phyloP scores from a whole-genome alignment of 208 protist genomes.

The Leishmania lainsoni region DNA sequence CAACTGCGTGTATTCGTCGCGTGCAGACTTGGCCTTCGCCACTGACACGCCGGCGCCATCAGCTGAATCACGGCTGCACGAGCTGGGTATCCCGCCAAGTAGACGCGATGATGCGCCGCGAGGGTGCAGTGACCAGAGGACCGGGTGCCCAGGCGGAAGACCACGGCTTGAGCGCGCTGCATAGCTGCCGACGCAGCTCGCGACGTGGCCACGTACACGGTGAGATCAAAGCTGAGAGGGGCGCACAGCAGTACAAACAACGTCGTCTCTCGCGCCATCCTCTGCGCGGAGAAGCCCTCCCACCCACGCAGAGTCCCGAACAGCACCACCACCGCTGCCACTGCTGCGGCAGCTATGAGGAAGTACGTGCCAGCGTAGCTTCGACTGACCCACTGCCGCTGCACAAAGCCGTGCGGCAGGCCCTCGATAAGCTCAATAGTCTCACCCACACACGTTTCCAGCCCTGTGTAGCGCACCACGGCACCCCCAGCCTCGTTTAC shows the following conservation, averaged over 20 bases:
- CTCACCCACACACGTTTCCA: conserved; percentile 89
- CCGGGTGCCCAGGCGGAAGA: conserved; percentile 89
- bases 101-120: conserved; percentile 39
- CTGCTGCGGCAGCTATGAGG: neutral
- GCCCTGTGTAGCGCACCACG: conserved; percentile 73
- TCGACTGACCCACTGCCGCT: conserved; percentile 13
- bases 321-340: conserved; percentile 14
- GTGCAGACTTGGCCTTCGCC: conserved; percentile 64
- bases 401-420: conserved; percentile 6
- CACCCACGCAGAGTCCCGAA: conserved; percentile 5
- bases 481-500: conserved; percentile 53
- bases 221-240: conserved; percentile 49
- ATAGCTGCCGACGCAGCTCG: conserved; percentile 78
- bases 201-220: conserved; percentile 53
- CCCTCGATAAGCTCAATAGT: conserved; percentile 70
- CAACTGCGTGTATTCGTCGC: conserved; percentile 53
- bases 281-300: neutral
- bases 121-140: conserved; percentile 86
- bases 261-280: conserved; percentile 36
- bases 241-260: conserved; percentile 33
- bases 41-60: conserved; percentile 71
- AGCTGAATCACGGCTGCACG: conserved; percentile 54
- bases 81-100: conserved; percentile 35
- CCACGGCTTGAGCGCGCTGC: conserved; percentile 77
- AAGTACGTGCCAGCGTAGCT: conserved; percentile 4